Evolutionary conservation across 495 filamentous ascomycete species (phyloP).

Genomic region (Penicillium cataractarum): DNA sequence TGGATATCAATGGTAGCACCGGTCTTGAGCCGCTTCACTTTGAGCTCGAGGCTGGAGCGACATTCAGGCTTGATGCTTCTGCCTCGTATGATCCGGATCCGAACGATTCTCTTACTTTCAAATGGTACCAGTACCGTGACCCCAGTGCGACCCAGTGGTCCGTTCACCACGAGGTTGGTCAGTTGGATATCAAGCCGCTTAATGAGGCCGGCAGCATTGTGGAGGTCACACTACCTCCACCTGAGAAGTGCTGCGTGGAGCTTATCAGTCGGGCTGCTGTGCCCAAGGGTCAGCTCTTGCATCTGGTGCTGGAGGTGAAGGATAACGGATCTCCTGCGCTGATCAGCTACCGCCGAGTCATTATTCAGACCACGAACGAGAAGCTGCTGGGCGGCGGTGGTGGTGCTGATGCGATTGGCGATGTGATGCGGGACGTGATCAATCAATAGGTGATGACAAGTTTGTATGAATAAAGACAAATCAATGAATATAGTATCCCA

Average conservation of each 20-base stretch:
- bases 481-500: background rate
- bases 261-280: constrained; percentile 34
- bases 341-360: constrained; percentile 44
- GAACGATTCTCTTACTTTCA: constrained; percentile 40
- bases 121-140: constrained; percentile 53
- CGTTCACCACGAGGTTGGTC: constrained; percentile 40
- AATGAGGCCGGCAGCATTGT: constrained; percentile 30
- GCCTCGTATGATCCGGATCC: constrained; percentile 48
- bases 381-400: constrained; percentile 14
- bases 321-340: constrained; percentile 38
- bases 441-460: background rate
- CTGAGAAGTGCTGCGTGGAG: constrained; percentile 39
- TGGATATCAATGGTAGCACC: constrained; percentile 41
- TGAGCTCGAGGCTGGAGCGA: constrained; percentile 36
- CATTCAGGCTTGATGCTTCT: constrained; percentile 44
- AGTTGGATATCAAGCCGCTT: constrained; percentile 32
- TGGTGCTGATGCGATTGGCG: constrained; percentile 16
- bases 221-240: constrained; percentile 37
- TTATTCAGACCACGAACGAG: constrained; percentile 42
- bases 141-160: constrained; percentile 46
- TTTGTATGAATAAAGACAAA: background rate
- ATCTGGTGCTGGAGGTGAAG: constrained; percentile 47
- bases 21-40: constrained; percentile 37
- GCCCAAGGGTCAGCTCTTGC: constrained; percentile 27
- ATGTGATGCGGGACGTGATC: constrained; percentile 16